Conservation (phyloP, 2,329 filamentous ascomycete genomes). For the Alternaria sp. region DNA sequence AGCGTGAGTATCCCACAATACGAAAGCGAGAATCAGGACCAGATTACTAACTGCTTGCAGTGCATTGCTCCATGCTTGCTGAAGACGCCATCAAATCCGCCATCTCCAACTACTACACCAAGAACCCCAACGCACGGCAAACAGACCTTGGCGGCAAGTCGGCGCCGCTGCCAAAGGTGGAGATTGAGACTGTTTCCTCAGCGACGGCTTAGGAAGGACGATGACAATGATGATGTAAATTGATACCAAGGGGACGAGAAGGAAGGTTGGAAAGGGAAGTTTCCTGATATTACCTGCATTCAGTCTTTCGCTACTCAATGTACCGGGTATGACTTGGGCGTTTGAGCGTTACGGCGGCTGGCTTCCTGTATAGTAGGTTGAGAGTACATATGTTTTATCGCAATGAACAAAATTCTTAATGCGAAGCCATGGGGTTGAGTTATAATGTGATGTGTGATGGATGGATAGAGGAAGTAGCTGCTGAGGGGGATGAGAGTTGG, state of each 20-base stretch:
- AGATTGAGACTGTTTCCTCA: conserved; percentile 61
- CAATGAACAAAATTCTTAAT: conserved; percentile 14
- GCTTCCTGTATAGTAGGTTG: conserved; percentile 10
- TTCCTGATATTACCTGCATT: conserved; percentile 5
- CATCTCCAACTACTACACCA: conserved; percentile 88
- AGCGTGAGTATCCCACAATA: conserved; percentile 64
- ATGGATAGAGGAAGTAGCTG: neutral
- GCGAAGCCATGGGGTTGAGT: neutral
- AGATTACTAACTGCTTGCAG: conserved; percentile 52
- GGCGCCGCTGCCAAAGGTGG: conserved; percentile 70
- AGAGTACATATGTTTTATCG: conserved; percentile 6
- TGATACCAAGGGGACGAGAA: conserved; percentile 24
- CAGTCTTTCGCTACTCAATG: conserved; percentile 16
- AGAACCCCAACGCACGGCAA: conserved; percentile 77
- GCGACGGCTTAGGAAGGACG: conserved; percentile 42
- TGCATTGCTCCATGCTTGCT: conserved; percentile 91
- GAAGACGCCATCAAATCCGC: conserved; percentile 93
- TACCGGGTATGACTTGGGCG: conserved; percentile 12
- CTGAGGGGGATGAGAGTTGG: neutral
- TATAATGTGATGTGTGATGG: neutral
- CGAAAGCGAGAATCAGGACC: neutral
- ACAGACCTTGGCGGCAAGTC: conserved; percentile 81
- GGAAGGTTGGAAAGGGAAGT: neutral
- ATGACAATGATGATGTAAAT: conserved; percentile 23
- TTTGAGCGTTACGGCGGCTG: conserved; percentile 17